phyloP scores from a whole-genome alignment of 768 basidiomycete genomes.

The Trametes cubensis region DNA sequence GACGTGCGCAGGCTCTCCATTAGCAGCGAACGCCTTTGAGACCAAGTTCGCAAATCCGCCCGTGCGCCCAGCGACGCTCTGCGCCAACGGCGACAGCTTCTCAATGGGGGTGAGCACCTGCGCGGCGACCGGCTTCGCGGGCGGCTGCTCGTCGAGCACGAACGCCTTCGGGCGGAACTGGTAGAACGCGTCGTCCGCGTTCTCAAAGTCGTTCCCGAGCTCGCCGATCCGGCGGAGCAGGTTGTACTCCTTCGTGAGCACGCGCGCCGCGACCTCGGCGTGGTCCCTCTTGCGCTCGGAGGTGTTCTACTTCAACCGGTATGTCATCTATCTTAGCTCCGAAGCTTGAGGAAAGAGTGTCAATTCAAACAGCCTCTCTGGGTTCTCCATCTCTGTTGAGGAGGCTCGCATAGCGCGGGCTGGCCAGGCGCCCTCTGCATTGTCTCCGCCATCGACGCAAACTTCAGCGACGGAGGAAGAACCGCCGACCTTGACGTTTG shows the following conservation, averaged over 20 bases:
- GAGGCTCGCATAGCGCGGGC: too few relatives aligned
- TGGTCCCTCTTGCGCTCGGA: too few relatives aligned
- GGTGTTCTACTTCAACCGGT: too few relatives aligned
- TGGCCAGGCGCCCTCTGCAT: too few relatives aligned
- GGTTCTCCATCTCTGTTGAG: too few relatives aligned
- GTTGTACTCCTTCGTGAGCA: conserved; percentile 55
- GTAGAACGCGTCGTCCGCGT: conserved; percentile 77
- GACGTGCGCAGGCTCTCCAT: conserved; percentile 67
- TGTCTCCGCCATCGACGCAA: too few relatives aligned
- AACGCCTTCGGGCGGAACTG: conserved; percentile 86
- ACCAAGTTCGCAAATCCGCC: conserved; percentile 71
- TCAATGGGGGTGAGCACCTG: conserved; percentile 32
- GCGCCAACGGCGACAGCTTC: conserved; percentile 46
- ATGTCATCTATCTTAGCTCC: too few relatives aligned
- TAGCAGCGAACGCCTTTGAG: conserved; percentile 62
- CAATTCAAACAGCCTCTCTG: too few relatives aligned
- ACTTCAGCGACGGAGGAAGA: too few relatives aligned
- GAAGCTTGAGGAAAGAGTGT: too few relatives aligned
- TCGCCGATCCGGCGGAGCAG: conserved; percentile 77
- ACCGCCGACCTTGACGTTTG: too few relatives aligned
- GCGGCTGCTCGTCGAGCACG: conserved; percentile 46
- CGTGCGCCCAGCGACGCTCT: conserved; percentile 68
- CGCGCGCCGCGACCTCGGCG: conserved; percentile 70
- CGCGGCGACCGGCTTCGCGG: conserved; percentile 32
- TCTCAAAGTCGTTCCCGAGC: conserved; percentile 79